Conservation (phyloP, 164 flowering plant genomes). For the Pachysandra terminalis region DNA sequence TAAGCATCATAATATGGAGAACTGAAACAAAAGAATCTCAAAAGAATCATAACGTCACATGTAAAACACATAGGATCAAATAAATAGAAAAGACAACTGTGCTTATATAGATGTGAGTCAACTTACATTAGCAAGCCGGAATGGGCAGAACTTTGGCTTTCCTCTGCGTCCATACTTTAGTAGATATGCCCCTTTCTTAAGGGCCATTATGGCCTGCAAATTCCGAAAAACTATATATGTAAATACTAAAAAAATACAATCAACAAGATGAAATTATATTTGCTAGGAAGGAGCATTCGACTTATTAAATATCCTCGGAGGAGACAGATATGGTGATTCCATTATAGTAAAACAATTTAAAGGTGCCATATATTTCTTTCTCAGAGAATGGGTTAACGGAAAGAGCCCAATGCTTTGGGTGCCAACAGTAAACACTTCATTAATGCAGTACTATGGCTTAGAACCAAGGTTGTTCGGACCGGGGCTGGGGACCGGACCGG, state of each 20-base stretch:
- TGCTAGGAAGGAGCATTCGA: too few relatives aligned
- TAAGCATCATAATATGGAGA: neutral
- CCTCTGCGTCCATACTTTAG: constrained; percentile 86
- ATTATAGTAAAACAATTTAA: too few relatives aligned
- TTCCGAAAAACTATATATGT: neutral
- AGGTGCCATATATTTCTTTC: too few relatives aligned
- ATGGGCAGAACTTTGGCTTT: constrained; percentile 85
- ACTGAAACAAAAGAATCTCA: neutral
- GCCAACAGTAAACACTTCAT: too few relatives aligned
- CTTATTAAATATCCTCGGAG: too few relatives aligned
- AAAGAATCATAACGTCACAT: neutral
- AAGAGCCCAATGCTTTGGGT: too few relatives aligned
- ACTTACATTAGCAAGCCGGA: constrained; percentile 69
- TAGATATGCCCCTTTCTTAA: constrained; percentile 73
- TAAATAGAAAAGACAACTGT: neutral
- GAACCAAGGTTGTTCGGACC: too few relatives aligned
- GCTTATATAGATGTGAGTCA: neutral
- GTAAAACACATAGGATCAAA: neutral
- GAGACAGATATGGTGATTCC: too few relatives aligned
- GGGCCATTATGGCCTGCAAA: constrained; percentile 51
- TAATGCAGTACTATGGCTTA: too few relatives aligned
- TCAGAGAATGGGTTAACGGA: too few relatives aligned
- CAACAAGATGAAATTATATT: too few relatives aligned
- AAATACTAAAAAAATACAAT: neutral
- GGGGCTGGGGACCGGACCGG: too few relatives aligned